phyloP scores from a whole-genome alignment of 192 early-diverging fungal genomes.

The Gonapodya prolifera region DNA sequence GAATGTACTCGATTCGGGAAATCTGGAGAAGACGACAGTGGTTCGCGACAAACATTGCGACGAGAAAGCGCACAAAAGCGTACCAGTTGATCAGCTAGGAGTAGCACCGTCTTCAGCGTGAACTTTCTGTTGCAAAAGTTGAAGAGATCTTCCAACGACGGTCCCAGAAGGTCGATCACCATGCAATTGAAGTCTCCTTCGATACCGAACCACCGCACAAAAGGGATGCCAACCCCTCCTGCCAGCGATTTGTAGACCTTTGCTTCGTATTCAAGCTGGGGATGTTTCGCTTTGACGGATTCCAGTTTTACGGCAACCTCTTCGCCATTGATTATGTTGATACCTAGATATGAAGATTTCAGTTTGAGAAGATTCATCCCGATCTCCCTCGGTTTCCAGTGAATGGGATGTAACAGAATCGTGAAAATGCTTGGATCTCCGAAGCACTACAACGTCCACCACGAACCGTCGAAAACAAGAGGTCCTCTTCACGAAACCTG shows the following conservation, averaged over 20 bases:
- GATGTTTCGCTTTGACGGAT: constrained; percentile 84
- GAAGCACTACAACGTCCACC: not conserved
- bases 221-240: constrained; percentile 64
- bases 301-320: constrained; percentile 98
- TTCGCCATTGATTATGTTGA: constrained; percentile 78
- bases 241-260: constrained; percentile 90
- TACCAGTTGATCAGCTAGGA: constrained; percentile 51
- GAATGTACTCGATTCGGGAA: constrained; percentile 50
- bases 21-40: constrained; percentile 22
- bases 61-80: constrained; percentile 5
- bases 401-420: too few relatives aligned
- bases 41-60: constrained; percentile 7
- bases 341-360: constrained; percentile 29
- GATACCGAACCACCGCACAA: constrained; percentile 46
- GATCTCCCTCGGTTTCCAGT: not conserved
- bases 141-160: constrained; percentile 46
- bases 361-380: not conserved
- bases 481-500: not conserved
- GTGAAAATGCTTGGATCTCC: too few relatives aligned
- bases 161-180: constrained; percentile 49
- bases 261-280: constrained; percentile 94
- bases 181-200: constrained; percentile 51
- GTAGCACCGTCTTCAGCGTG: constrained; percentile 43
- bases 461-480: not conserved
- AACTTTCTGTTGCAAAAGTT: constrained; percentile 54